Conservation (phyloP, 331 rosid species). For the Acacia pycnantha region DNA sequence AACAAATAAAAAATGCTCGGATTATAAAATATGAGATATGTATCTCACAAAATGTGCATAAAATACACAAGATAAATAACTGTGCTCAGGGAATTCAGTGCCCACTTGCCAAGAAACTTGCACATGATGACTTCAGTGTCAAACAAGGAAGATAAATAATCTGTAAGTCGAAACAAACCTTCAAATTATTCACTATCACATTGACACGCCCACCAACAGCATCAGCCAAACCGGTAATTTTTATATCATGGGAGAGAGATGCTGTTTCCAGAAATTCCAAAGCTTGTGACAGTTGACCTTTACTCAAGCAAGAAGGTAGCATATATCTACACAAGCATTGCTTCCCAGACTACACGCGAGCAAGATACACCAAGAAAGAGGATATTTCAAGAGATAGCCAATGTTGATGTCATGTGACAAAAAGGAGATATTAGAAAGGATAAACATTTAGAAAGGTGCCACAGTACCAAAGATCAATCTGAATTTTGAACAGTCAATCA, state of each 20-base stretch:
- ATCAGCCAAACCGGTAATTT: slow-evolving; percentile 79
- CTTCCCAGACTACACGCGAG: slow-evolving; percentile 77
- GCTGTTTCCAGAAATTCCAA: slow-evolving; percentile 64
- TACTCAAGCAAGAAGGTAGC: slow-evolving; percentile 68
- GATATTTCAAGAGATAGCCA: slow-evolving; percentile 26
- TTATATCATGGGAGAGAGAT: slow-evolving; percentile 56
- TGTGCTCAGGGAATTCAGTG: not conserved
- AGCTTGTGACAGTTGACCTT: slow-evolving; percentile 49
- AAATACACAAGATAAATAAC: not conserved
- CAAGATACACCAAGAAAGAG: slow-evolving; percentile 15
- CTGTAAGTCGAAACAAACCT: slow-evolving; percentile 49
- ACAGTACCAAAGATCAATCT: not conserved
- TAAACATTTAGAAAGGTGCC: slow-evolving; percentile 2
- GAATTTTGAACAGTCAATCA: not conserved
- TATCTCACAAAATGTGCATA: not conserved
- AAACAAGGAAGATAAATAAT: slow-evolving; percentile 12
- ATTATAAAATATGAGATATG: not conserved
- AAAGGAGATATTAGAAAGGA: slow-evolving; percentile 9
- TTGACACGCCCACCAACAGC: slow-evolving; percentile 91
- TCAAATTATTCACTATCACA: slow-evolving; percentile 68
- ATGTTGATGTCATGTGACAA: slow-evolving; percentile 7
- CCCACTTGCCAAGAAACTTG: slow-evolving; percentile 18
- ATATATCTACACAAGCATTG: slow-evolving; percentile 83
- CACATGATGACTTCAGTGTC: slow-evolving; percentile 22
- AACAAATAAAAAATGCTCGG: not conserved